phyloP scores from a whole-genome alignment of 169 alveolate genomes.

The Cyclospora cayetanensis region DNA sequence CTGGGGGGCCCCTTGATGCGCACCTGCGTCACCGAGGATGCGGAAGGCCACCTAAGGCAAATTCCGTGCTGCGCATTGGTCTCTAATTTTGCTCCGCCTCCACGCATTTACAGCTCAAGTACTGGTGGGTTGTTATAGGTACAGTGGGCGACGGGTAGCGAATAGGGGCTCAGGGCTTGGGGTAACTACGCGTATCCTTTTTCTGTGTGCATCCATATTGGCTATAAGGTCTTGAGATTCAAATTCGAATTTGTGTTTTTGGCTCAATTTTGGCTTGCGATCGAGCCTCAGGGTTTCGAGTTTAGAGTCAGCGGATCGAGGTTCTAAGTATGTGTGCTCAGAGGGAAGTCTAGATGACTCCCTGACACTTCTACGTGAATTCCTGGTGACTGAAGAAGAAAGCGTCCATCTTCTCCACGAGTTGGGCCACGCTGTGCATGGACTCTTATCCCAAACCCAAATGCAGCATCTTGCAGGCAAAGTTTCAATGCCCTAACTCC shows the following conservation, averaged over 20 bases:
- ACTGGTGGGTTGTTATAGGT: background rate
- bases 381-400: conserved; percentile 6
- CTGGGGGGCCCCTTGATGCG: background rate
- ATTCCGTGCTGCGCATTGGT: conserved; percentile 16
- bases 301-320: background rate
- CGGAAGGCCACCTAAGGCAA: background rate
- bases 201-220: too few relatives aligned
- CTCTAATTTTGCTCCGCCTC: conserved; percentile 31
- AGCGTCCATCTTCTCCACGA: conserved; percentile 62
- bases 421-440: conserved; percentile 71
- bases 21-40: conserved; percentile 17
- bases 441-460: conserved; percentile 72
- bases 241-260: background rate
- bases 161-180: background rate
- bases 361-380: background rate
- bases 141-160: background rate
- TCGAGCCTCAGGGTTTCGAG: conserved; percentile 17
- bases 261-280: background rate
- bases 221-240: background rate
- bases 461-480: conserved; percentile 73
- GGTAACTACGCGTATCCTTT: too few relatives aligned
- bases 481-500: conserved; percentile 69
- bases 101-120: background rate
- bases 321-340: background rate
- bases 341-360: background rate